Base-by-base conservation (phyloP, 1,284 basidiomycete species). In the Agroathelia rolfsii region DNA sequence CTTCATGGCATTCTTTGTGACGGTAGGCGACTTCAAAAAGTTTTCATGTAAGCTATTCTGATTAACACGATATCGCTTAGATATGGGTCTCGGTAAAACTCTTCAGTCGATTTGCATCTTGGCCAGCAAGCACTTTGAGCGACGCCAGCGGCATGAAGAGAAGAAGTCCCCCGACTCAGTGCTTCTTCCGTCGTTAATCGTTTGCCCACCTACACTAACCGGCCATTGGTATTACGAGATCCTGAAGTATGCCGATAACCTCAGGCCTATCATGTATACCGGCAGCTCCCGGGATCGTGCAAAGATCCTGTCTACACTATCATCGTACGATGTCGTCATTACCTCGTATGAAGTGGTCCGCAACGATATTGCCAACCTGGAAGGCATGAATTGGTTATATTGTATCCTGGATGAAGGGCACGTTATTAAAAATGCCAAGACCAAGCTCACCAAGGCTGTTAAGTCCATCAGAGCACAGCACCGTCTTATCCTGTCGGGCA, bases 181-280 rank as follows among this genome's bases (percentile, higher is more conserved):
- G 15, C 92, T 88, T 50, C 64, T 98, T 19, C 93, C 95, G 1
- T 96, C 93, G 4, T 69, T 99, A 27, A 93, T 99, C 42, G 66
- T 98, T 36, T 99, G 95, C 50, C 95, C 95, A 0, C 93, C 95
- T 2, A 99, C 95, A 1, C 74, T 99, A 40, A 87, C 88, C 0
- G 94, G 95, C 5, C 95, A 99, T 51, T 99, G 95, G 95, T 89
- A 88, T 53, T 94, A 97, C 57, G 95, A 99, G 59, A 85, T 98
- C 39, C 68, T 81, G 39, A 96, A 95, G 52, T 99, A 98, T 50
- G 73, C 83, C 4, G 82, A 85, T 34, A 87, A 84, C 45, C 68
- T 98, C 27, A 72, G 70, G 18, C 87, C 93, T 0, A 64, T 97
- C 35, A 68, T 94, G 44, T 99, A 97, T 56, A 84, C 84, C 3